These are phyloP conservation scores for Lepraria neglecta DNA, from an alignment of 495 filamentous ascomycete species.

Conservation along the genomic window DNA sequence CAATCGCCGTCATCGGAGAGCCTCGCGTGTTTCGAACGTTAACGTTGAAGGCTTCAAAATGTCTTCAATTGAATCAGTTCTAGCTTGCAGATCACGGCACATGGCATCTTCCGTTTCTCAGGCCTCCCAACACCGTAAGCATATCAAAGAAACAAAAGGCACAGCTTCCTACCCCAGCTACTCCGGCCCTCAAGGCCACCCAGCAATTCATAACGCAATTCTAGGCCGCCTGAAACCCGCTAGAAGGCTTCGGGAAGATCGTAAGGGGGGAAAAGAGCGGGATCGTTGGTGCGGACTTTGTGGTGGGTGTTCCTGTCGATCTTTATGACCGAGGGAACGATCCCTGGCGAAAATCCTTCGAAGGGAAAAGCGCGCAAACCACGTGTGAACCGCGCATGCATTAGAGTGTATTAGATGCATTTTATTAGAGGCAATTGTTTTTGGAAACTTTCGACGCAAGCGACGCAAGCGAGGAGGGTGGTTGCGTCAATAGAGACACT, in stretches of 20 bases:
- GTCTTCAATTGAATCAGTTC: too few relatives aligned
- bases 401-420: not conserved
- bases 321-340: not conserved
- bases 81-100: too few relatives aligned
- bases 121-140: not conserved
- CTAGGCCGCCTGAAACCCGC: constrained; percentile 11
- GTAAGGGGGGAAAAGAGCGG: not conserved
- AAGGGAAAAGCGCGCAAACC: not conserved
- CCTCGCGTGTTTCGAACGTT: not conserved
- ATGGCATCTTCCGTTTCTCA: not conserved
- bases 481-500: too few relatives aligned
- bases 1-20: not conserved
- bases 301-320: constrained; percentile 5
- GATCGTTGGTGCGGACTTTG: not conserved
- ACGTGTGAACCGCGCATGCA: not conserved
- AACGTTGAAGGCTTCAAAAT: not conserved
- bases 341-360: not conserved
- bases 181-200: not conserved
- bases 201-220: not conserved
- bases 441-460: too few relatives aligned
- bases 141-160: not conserved
- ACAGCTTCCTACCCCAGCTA: not conserved
- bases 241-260: not conserved
- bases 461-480: too few relatives aligned
- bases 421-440: not conserved